Conservation (phyloP, 495 filamentous ascomycete species). For the Hyphodiscus hymeniophilus region DNA sequence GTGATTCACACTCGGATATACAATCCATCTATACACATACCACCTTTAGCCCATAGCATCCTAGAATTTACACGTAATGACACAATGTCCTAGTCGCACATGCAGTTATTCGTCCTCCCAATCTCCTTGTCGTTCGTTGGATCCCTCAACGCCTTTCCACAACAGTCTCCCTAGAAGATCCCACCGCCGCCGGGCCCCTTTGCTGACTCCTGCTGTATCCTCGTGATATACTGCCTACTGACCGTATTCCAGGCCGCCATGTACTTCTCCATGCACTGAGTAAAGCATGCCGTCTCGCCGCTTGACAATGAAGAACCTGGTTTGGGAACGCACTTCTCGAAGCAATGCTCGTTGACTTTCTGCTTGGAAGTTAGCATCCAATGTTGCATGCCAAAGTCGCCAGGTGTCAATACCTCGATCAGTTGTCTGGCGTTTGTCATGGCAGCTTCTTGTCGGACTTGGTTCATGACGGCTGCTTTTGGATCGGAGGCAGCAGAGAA, state of each 20-base stretch:
- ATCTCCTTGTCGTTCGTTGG: no score
- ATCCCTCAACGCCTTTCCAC: background rate
- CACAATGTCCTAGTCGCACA: no score
- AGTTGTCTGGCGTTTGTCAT: conserved; percentile 66
- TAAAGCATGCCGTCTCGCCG: conserved; percentile 68
- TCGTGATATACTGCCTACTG: conserved; percentile 61
- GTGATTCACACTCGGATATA: no score
- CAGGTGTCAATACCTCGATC: conserved; percentile 52
- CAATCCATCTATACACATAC: no score
- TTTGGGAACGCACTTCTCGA: conserved; percentile 82
- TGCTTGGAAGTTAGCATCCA: conserved; percentile 25
- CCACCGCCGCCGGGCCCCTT: conserved; percentile 17
- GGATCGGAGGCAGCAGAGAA: conserved; percentile 36
- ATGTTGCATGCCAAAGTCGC: background rate
- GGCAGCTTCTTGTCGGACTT: conserved; percentile 66
- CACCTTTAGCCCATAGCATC: no score
- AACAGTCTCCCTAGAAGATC: no score
- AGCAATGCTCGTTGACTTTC: conserved; percentile 98
- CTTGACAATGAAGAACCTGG: conserved; percentile 70
- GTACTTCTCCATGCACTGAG: conserved; percentile 95
- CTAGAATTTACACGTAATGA: no score
- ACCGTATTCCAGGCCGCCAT: conserved; percentile 87
- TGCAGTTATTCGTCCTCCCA: no score
- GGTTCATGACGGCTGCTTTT: conserved; percentile 63
- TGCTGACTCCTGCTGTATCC: conserved; percentile 47